Evolutionary conservation across 345 rosid species (phyloP), one percentile per base, ranked within the genome.

Genomic region (Erodium maritimum): DNA sequence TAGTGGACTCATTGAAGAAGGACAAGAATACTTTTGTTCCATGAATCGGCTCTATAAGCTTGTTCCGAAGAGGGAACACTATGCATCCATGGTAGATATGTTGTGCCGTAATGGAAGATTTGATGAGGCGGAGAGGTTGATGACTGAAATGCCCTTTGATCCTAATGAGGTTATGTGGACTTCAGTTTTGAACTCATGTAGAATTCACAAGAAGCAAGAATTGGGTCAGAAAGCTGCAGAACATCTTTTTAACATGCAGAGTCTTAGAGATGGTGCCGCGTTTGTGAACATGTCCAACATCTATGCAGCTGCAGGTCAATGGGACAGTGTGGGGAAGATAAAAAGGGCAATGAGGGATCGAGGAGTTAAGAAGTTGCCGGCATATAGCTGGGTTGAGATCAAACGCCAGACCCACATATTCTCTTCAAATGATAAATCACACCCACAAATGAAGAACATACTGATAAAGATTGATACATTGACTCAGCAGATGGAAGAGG

Each of bases 111-210:
- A 74, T 1, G 98, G 86, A 62, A 53, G 64, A 52, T 88, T 91
- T 54, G 62, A 61, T 45, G 82, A 88, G 66, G 91, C 87, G 53
- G 87, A 84, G 78, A 80, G 71, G 63, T 60, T 82, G 73, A 84
- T 91, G 62, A 69, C 61, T 24, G 60, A 70, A 69, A 84, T 88
- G 93, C 96, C 95, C 48, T 80, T 75, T 68, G 78, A 80, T 62
- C 83, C 91, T 3, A 93, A 88, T 21, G 90, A 91, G 79, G 73
- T 91, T 16, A 77, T 88, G 75, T 88, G 90, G 98, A 81, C 94
- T 17, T 86, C 95, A 0, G 73, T 88, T 65, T 67, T 91, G 68
- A 91, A 88, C 69, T 84, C 96, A 0, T 88, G 96, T 57, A 77
- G 87, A 79, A 91, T 91, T 66, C 88, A 88, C 71, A 91, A 75